Base-by-base conservation (phyloP, 805 yeast genomes). In the Nakazawaea populi region DNA sequence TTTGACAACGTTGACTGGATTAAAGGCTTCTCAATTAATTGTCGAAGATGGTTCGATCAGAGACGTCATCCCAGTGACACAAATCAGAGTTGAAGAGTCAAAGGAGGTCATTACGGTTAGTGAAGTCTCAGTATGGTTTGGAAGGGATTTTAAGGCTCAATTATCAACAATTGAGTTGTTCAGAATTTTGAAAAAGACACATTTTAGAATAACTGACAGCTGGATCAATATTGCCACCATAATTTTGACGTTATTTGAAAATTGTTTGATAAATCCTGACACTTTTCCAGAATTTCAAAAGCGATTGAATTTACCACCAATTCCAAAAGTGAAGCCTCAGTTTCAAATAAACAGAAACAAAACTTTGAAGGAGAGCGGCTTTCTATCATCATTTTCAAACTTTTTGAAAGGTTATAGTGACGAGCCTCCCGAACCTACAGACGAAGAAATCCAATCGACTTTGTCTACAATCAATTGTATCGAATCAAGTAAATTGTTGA, bases 81-180 rank as follows among this genome's bases (percentile, higher is more conserved):
- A 73, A 57, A 60, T 74, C 40, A 68, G 63, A 36, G 65, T 82
- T 30, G 87, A 82, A 44, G 75, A 76, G 38, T 77, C 79, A 30
- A 75, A 77, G 10, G 79, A 75, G 14, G 72, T 73, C 4, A 76
- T 94, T 36, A 84, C 87, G 4, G 94, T 94, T 4, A 85, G 95
- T 61, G 90, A 89, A 51, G 69, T 82, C 48, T 80, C 97, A 0
- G 89, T 90, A 12, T 76, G 84, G 64, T 84, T 94, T 62, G 99
- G 99, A 6, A 76, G 85, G 45, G 94, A 90, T 61, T 88, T 89
- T 69, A 89, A 91, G 60, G 96, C 96, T 0, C 99, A 95, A 62
- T 70, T 92, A 54, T 85, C 97, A 10, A 77, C 90, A 2, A 90
- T 91, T 47, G 92, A 92, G 1, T 71, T 92, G 46, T 90, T 92